A percentile compares a stretch with the other conserved stretches of the same genome.
Evolutionary conservation across 768 basidiomycete genomes (phyloP).

Genomic region (Cubamyces lactineus): DNA sequence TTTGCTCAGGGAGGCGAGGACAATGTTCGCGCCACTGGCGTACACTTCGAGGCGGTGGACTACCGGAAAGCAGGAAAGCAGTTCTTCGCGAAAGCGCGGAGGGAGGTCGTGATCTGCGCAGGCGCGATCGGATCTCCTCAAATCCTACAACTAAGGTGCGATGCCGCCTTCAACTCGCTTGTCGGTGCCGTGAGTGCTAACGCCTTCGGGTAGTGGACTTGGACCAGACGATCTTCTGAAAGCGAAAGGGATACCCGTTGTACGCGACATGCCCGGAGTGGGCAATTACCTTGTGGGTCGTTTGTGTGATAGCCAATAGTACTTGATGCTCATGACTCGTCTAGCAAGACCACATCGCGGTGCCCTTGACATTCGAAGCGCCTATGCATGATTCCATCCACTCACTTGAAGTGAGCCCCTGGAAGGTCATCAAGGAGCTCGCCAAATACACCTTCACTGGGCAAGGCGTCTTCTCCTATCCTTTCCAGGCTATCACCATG

Average conservation of each 20-base stretch:
- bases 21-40: neutral
- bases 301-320: too few species aligned
- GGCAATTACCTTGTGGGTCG: slow-evolving; percentile 28
- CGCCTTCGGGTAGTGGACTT: slow-evolving; percentile 23
- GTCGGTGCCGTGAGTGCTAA: too few species aligned
- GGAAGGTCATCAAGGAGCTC: slow-evolving; percentile 34
- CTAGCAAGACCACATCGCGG: slow-evolving; percentile 45
- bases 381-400: slow-evolving; percentile 40
- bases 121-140: slow-evolving; percentile 26
- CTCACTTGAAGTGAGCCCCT: slow-evolving; percentile 30
- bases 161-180: neutral
- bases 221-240: slow-evolving; percentile 27
- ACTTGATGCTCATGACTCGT: neutral
- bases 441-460: slow-evolving; percentile 38
- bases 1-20: neutral
- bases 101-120: slow-evolving; percentile 26
- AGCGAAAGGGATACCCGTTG: slow-evolving; percentile 23
- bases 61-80: slow-evolving; percentile 9
- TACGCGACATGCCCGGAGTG: slow-evolving; percentile 31
- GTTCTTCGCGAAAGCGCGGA: slow-evolving; percentile 17
- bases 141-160: slow-evolving; percentile 28
- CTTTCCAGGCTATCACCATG: slow-evolving; percentile 10
- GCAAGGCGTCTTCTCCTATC: slow-evolving; percentile 32
- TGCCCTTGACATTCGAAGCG: slow-evolving; percentile 37
- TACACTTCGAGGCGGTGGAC: slow-evolving; percentile 11